Percentiles rank a stretch among this genome's conserved stretches.
These are phyloP conservation scores for Ceratocystis diversiconidia DNA, from an alignment of 2,329 filamentous ascomycete species.

Conservation along the genomic window DNA sequence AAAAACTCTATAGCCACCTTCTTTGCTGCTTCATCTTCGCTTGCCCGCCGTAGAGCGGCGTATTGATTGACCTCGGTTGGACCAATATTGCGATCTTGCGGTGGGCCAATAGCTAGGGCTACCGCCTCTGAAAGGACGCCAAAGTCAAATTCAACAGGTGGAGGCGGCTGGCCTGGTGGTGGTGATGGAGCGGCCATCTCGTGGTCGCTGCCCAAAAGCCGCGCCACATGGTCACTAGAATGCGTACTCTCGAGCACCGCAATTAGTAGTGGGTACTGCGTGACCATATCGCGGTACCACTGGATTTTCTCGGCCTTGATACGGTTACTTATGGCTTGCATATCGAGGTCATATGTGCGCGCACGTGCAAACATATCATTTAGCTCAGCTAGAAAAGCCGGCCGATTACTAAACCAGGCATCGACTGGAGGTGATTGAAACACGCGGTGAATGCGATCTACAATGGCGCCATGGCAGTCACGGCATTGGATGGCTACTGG, in stretches of 20 bases:
- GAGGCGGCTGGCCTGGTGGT: constrained; percentile 2
- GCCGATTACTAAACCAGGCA: constrained; percentile 37
- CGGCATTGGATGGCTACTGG: constrained; percentile 32
- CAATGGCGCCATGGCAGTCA: constrained; percentile 34
- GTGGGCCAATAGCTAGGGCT: constrained; percentile 24
- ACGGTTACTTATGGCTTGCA: constrained; percentile 35
- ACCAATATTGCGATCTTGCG: constrained; percentile 17
- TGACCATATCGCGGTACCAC: constrained; percentile 37
- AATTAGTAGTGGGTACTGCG: constrained; percentile 29
- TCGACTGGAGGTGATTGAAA: constrained; percentile 20
- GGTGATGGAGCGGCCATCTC: neutral
- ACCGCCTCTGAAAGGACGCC: constrained; percentile 16
- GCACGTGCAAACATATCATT: constrained; percentile 36
- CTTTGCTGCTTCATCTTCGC: constrained; percentile 13
- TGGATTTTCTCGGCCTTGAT: constrained; percentile 38
- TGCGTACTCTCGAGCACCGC: constrained; percentile 23
- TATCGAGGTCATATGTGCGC: constrained; percentile 29
- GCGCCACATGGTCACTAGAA: constrained; percentile 27
- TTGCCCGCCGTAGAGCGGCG: constrained; percentile 1
- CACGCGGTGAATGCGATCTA: constrained; percentile 31
- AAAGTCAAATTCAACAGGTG: constrained; percentile 16
- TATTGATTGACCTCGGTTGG: constrained; percentile 15
- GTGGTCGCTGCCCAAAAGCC: constrained; percentile 10
- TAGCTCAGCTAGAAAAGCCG: constrained; percentile 36
- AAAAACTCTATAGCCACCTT: constrained; percentile 17